Base-by-base conservation (phyloP, 2,329 filamentous ascomycete species). In the Xylariaceae sp. region DNA sequence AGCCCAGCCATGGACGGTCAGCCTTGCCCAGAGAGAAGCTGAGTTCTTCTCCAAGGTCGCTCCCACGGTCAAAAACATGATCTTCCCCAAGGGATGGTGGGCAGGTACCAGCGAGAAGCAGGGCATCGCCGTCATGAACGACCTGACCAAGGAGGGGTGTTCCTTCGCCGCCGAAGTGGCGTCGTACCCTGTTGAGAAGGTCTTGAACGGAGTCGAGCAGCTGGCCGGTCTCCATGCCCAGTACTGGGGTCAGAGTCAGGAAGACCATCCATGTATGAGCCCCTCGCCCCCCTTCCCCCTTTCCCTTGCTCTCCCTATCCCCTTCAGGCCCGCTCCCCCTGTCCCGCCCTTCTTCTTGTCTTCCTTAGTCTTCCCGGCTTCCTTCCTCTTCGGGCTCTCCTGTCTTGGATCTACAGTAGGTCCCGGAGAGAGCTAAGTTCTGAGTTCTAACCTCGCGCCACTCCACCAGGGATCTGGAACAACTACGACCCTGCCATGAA, bases 201-300 rank as follows among this genome's bases (percentile, higher is more conserved):
- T 69, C 22, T 53, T 66, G 49, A 62, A 65, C 27, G 69, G 68
- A 6, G 68, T 68, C 15, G 63, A 66, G 47, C 69, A 73, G 58
- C 56, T 75, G 15, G 71, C 71, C 0, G 64, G 62, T 11, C 59
- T 74, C 11, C 71, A 74, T 50, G 69, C 69, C 2, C 60, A 66
- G 43, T 71, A 64, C 48, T 74, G 68, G 67, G 67, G 66, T 11
- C 50, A 57, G 55, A 59, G 53, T 42, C 44, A 57, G 38, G 51
- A 54, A 19, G 57, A 62, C 38, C 54, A 58, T 39, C 53, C 58
- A 18, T 60, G 58, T 60, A 47, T 17, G 15, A 31, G 11, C 19
- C 17, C 33, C 44, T 39, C 14, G n/a, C 35, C 15, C 19, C 42
- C 9, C 42, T 10, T 62, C 31, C 45, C 22, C 7, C 7, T 27